phyloP scores from a whole-genome alignment of 352 stramenopile species.

The Globisporangium carolinianum region DNA sequence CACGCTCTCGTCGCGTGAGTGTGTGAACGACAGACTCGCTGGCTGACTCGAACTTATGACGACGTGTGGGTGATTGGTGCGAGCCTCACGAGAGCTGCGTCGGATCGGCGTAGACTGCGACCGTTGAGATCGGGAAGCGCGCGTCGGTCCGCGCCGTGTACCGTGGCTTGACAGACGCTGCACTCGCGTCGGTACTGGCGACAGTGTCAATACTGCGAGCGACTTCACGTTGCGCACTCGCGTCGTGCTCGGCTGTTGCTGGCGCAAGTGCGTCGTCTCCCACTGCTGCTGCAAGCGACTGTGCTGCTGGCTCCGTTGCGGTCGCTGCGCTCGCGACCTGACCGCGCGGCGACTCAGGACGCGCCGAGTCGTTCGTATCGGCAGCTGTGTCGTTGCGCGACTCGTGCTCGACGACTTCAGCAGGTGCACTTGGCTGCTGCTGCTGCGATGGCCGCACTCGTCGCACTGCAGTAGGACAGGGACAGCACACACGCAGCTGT shows the following conservation, averaged over 20 bases:
- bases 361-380: neutral
- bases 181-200: neutral
- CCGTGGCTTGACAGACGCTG: slow-evolving; percentile 21
- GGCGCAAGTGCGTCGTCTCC: neutral
- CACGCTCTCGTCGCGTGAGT: no score
- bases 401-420: neutral
- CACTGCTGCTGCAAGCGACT: neutral
- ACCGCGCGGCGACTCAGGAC: neutral
- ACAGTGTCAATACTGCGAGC: no score
- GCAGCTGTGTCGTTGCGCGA: no score
- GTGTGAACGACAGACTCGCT: neutral
- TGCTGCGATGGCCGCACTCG: slow-evolving; percentile 3
- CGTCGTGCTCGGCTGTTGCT: slow-evolving; percentile 4
- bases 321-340: neutral
- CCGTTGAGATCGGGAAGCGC: slow-evolving; percentile 73
- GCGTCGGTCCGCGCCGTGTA: slow-evolving; percentile 51
- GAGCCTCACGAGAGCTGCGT: slow-evolving; percentile 13
- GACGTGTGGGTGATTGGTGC: neutral
- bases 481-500: no score
- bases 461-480: slow-evolving; percentile 5
- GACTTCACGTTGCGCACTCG: no score
- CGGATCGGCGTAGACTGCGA: slow-evolving; percentile 54
- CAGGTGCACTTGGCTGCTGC: neutral
- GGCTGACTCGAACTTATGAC: neutral
- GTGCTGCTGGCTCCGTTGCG: neutral